Evolutionary conservation across 2,329 filamentous ascomycete species (phyloP).

Genomic region (Chalara sp.): DNA sequence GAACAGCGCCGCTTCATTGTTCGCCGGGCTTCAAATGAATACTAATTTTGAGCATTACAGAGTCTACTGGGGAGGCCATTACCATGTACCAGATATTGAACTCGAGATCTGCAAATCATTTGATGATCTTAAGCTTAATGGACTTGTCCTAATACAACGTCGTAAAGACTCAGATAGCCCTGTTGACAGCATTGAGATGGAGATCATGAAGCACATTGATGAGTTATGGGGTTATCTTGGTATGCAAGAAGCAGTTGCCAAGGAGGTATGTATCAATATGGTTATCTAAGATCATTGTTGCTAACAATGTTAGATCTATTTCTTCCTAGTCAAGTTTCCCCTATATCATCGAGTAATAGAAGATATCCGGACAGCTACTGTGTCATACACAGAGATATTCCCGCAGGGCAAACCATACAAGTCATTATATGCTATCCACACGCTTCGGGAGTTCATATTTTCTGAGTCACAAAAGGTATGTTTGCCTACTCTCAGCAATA

Average conservation of each 20-base stretch:
- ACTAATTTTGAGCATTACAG: constrained; percentile 74
- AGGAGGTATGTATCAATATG: constrained; percentile 45
- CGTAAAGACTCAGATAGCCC: constrained; percentile 41
- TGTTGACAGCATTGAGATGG: constrained; percentile 58
- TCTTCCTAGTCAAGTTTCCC: constrained; percentile 64
- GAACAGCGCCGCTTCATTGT: constrained; percentile 65
- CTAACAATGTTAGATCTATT: constrained; percentile 48
- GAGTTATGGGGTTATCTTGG: constrained; percentile 77
- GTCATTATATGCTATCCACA: constrained; percentile 65
- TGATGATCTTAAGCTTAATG: constrained; percentile 61
- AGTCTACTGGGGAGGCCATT: constrained; percentile 62
- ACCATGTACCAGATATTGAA: constrained; percentile 51
- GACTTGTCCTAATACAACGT: constrained; percentile 59
- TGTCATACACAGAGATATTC: constrained; percentile 57
- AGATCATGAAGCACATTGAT: constrained; percentile 76
- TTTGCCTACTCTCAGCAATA: constrained; percentile 5
- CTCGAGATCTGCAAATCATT: constrained; percentile 54
- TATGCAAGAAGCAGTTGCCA: constrained; percentile 62
- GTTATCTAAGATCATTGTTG: not conserved
- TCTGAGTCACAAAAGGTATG: constrained; percentile 21
- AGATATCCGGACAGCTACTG: constrained; percentile 46
- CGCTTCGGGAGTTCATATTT: constrained; percentile 54
- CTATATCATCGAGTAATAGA: constrained; percentile 56
- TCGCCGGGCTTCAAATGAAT: constrained; percentile 57
- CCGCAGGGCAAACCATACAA: constrained; percentile 64